These are phyloP conservation scores for Penicillium sp. DNA, from an alignment of 2,329 filamentous ascomycete genomes.

Conservation along the genomic window DNA sequence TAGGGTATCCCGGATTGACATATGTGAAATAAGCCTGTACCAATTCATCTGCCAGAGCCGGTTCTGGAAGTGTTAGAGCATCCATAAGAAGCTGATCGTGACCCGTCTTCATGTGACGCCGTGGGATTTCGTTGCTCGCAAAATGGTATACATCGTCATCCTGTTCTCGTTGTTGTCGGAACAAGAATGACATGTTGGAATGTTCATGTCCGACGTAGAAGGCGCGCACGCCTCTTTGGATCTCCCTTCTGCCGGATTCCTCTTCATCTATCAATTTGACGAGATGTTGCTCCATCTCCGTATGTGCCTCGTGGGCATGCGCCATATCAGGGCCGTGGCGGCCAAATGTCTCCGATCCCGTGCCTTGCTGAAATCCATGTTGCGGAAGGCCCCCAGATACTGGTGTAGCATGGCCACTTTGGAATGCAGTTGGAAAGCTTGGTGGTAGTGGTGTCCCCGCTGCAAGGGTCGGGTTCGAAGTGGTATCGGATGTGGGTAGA, in stretches of 20 bases:
- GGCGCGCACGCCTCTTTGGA: slow-evolving; percentile 42
- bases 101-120: slow-evolving; percentile 36
- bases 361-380: slow-evolving; percentile 16
- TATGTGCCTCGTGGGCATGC: slow-evolving; percentile 34
- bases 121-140: slow-evolving; percentile 38
- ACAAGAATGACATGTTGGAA: slow-evolving; percentile 49
- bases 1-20: slow-evolving; percentile 46
- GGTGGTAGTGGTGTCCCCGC: slow-evolving; percentile 16
- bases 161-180: slow-evolving; percentile 43
- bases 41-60: slow-evolving; percentile 42
- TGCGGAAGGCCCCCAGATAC: slow-evolving; percentile 12
- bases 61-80: slow-evolving; percentile 44
- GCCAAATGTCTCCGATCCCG: slow-evolving; percentile 18
- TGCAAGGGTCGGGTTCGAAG: slow-evolving; percentile 17
- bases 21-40: slow-evolving; percentile 45
- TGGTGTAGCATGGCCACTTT: slow-evolving; percentile 14
- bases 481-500: slow-evolving; percentile 20
- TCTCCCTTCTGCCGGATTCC: slow-evolving; percentile 39
- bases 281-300: slow-evolving; percentile 40
- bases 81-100: slow-evolving; percentile 42
- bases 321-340: slow-evolving; percentile 25
- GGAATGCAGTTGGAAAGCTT: slow-evolving; percentile 25
- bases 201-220: slow-evolving; percentile 50
- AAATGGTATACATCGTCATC: slow-evolving; percentile 39
- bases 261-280: slow-evolving; percentile 46